Percentiles rank a stretch among this genome's conserved stretches.
Conservation (phyloP, 768 basidiomycete species). For the Multifurca ochricompacta region DNA sequence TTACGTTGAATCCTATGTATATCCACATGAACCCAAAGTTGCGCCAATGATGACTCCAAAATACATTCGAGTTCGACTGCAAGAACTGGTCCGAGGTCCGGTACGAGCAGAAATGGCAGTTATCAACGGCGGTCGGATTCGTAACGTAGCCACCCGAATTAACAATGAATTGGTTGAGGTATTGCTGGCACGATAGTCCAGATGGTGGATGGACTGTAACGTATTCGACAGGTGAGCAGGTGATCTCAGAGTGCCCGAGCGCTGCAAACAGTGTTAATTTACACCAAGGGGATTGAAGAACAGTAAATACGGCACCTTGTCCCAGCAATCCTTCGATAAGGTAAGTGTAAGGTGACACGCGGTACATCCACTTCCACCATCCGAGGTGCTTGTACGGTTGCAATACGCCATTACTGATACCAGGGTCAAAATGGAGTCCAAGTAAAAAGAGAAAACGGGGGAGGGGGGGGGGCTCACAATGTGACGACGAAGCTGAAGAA, state of each 20-base stretch:
- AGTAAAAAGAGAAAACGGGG: not conserved
- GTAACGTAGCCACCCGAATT: constrained; percentile 41
- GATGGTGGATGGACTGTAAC: constrained; percentile 42
- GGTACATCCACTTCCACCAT: constrained; percentile 41
- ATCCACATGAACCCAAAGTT: constrained; percentile 40
- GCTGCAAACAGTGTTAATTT: constrained; percentile 29
- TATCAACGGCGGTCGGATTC: constrained; percentile 31
- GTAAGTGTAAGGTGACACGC: constrained; percentile 30
- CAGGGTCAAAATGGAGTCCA: not conserved
- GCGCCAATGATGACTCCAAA: constrained; percentile 44
- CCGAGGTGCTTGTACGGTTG: constrained; percentile 38
- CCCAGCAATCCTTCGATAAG: constrained; percentile 35
- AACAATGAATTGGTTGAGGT: constrained; percentile 36
- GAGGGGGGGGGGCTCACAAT: no score
- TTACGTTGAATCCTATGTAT: constrained; percentile 38
- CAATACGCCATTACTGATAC: constrained; percentile 38
- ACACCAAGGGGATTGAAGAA: not conserved
- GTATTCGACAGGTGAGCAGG: constrained; percentile 57
- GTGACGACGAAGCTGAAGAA: constrained; percentile 36
- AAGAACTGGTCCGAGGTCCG: constrained; percentile 56
- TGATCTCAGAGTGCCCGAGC: constrained; percentile 40
- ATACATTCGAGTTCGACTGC: constrained; percentile 48
- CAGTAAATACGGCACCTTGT: constrained; percentile 35
- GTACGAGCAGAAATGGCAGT: constrained; percentile 49
- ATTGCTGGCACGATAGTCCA: constrained; percentile 41